phyloP scores from a whole-genome alignment of 768 basidiomycete species.

The Termitomyces sp. region DNA sequence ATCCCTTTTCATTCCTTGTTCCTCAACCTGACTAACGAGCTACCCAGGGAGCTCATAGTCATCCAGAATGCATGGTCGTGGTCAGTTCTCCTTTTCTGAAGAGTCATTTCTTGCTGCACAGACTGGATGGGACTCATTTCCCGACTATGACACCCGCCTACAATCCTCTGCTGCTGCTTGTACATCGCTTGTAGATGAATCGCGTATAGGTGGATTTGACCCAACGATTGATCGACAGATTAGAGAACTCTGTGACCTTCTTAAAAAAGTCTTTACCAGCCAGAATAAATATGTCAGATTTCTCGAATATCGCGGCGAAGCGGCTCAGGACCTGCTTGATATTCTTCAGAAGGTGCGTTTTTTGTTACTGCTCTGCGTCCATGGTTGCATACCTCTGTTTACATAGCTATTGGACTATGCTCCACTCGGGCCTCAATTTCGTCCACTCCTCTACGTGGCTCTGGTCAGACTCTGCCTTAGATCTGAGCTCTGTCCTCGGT shows the following conservation, averaged over 20 bases:
- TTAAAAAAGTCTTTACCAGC: conserved; percentile 9
- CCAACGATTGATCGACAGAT: background rate
- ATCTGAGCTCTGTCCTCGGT: conserved; percentile 22
- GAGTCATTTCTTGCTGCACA: background rate
- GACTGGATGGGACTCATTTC: background rate
- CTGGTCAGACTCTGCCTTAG: conserved; percentile 19
- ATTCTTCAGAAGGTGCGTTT: conserved; percentile 19
- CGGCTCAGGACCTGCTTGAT: conserved; percentile 18
- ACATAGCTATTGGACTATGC: conserved; percentile 15
- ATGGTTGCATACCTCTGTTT: background rate
- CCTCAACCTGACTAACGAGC: background rate
- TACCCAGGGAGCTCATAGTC: background rate
- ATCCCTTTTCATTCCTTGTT: too few species aligned
- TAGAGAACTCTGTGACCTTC: background rate
- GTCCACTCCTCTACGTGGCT: conserved; percentile 14
- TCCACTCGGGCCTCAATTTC: conserved; percentile 1
- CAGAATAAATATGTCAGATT: conserved; percentile 9
- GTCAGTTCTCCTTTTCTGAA: background rate
- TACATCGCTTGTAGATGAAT: background rate
- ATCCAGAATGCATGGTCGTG: background rate
- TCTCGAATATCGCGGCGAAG: conserved; percentile 7
- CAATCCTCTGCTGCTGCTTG: background rate
- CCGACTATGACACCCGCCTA: background rate
- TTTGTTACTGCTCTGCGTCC: background rate
- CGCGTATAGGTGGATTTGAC: background rate